These are phyloP conservation scores for Saraca asoca DNA, from an alignment of 331 rosid genomes.

Conservation along the genomic window DNA sequence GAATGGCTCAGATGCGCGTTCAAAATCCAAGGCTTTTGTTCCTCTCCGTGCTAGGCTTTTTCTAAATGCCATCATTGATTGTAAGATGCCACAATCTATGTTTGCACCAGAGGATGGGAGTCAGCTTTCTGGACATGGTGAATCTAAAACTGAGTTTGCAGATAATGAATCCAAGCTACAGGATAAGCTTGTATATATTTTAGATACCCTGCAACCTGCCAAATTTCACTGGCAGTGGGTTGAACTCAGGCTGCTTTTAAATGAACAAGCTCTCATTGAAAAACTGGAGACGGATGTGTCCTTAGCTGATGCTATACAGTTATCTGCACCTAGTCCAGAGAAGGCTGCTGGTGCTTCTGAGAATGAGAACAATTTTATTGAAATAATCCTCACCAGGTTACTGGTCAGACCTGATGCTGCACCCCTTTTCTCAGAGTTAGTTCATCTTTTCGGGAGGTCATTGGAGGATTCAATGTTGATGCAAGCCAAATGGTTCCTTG, in stretches of 20 bases:
- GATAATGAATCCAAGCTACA: constrained; percentile 70
- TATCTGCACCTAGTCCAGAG: constrained; percentile 74
- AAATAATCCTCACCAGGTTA: constrained; percentile 86
- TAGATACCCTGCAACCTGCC: constrained; percentile 95
- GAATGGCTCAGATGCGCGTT: constrained; percentile 72
- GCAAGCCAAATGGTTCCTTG: constrained; percentile 96
- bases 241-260: constrained; percentile 90
- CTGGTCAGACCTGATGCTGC: constrained; percentile 99
- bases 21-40: constrained; percentile 83
- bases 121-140: constrained; percentile 63
- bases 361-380: constrained; percentile 84
- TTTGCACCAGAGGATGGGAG: constrained; percentile 53
- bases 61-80: constrained; percentile 82
- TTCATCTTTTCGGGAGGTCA: constrained; percentile 95
- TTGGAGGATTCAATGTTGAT: constrained; percentile 92
- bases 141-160: constrained; percentile 51
- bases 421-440: constrained; percentile 84
- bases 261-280: constrained; percentile 87
- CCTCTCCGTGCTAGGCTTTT: constrained; percentile 95
- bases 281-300: constrained; percentile 67
- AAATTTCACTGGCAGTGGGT: constrained; percentile 99
- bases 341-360: constrained; percentile 78
- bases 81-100: constrained; percentile 68
- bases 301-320: constrained; percentile 74
- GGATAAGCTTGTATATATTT: constrained; percentile 78